These are phyloP conservation scores for Cyclotella sp. DNA, from an alignment of 108 stramenopile genomes.

Conservation along the genomic window DNA sequence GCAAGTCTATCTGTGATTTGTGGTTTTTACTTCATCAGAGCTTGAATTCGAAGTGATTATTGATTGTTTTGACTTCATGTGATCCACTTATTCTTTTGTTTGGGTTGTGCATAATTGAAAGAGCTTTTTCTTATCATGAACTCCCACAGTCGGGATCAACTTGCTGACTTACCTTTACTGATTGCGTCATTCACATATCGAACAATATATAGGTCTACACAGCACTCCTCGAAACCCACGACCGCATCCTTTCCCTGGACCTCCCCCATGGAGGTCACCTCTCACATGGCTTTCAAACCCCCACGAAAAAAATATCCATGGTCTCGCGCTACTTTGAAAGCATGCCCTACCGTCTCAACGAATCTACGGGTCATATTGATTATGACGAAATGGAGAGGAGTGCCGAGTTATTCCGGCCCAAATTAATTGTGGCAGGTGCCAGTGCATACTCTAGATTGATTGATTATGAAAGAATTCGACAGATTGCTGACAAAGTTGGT, in stretches of 20 bases:
- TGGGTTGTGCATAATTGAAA: no score
- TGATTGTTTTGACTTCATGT: no score
- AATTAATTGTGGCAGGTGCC: constrained; percentile 99
- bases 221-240: constrained; percentile 97
- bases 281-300: constrained; percentile 97
- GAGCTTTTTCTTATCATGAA: no score
- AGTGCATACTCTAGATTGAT: constrained; percentile 98
- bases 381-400: constrained; percentile 97
- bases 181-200: background rate
- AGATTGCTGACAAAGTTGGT: constrained; percentile 92
- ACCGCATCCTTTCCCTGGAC: constrained; percentile 98
- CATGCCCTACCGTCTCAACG: constrained; percentile 99
- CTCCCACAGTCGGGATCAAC: no score
- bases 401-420: constrained; percentile 97
- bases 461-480: constrained; percentile 98
- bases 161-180: no score
- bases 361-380: constrained; percentile 94
- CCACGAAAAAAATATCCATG: constrained; percentile 94
- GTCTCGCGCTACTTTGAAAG: constrained; percentile 97
- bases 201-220: constrained; percentile 89
- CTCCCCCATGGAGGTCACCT: constrained; percentile 98
- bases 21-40: no score
- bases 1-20: no score
- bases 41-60: no score
- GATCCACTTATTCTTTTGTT: no score